Evolutionary conservation across 2,329 filamentous ascomycete genomes (phyloP), one percentile per base, ranked within the genome.

Genomic region (Aphanocladium album): DNA sequence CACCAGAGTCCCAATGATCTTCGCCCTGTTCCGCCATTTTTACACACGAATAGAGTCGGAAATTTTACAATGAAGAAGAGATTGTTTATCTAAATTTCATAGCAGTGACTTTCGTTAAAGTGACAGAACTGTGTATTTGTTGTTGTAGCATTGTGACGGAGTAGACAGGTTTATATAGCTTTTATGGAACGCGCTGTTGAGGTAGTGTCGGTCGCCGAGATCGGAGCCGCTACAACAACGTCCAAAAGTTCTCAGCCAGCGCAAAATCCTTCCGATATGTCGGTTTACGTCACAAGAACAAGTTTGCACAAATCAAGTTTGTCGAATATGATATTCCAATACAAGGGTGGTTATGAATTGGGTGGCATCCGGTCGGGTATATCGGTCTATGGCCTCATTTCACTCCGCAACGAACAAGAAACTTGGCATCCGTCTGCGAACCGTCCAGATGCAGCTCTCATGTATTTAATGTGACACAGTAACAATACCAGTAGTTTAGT

Each of bases 1-100:
- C 70, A 49, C 63, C 63, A 25, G 70, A 64, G 47, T 67, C 64
- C 70, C 70, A 72, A 19, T 62, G 62, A 62, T 72, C 70, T 54
- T 70, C 53, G 19, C 37, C 67, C 39, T 65, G 55, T 23, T 67
- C 63, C 12, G 65, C 54, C 69, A 60, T 59, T 53, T 25, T 7
- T 19, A 5, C 43, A 8, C 12, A 49, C 23, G 5, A 25, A 45
- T 8, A 9, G n/a, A 41, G 12, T 39, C 12, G 17, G 25, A 19
- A 12, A 14, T 6, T n/a, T 1, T 7, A 33, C 11, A 45, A 45
- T 30, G 16, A 50, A 27, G 3, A 49, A 33, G 16, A 5, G 16
- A 12, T 25, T 39, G 16, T 35, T 2, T 45, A 14, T 41, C 37
- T 19, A 49, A 41, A 41, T 17, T 5, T 12, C n/a, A 1, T 57